Evolutionary conservation across 148 eudicot genomes (phyloP).

Genomic region (Limonium bicolor): DNA sequence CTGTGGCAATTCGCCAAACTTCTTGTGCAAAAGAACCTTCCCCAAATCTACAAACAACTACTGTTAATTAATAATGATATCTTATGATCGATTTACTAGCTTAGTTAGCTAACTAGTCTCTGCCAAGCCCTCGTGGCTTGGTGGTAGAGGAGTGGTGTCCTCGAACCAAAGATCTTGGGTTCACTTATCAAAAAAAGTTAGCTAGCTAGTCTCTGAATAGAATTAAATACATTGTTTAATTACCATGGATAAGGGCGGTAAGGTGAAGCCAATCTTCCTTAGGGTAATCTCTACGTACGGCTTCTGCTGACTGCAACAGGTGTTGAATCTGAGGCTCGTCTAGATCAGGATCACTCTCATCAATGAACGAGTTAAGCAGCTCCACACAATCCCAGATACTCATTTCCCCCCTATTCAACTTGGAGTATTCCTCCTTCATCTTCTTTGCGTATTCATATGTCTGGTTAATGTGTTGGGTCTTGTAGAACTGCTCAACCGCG

Average conservation of each 20-base stretch:
- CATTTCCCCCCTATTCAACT: conserved; percentile 65
- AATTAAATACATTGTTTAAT: neutral
- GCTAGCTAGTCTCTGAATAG: no score
- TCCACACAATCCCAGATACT: conserved; percentile 96
- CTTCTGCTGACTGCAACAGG: conserved; percentile 82
- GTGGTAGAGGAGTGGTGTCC: no score
- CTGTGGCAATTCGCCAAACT: neutral
- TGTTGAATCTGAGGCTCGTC: conserved; percentile 95
- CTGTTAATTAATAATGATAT: no score
- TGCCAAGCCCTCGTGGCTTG: no score
- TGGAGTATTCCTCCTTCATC: conserved; percentile 62
- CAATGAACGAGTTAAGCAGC: conserved; percentile 65
- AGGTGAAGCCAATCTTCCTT: conserved; percentile 84
- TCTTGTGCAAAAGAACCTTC: conserved; percentile 10
- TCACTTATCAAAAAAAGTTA: no score
- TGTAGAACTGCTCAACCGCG: conserved; percentile 32
- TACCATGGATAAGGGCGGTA: conserved; percentile 88
- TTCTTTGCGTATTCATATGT: conserved; percentile 41
- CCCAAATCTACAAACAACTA: conserved; percentile 11
- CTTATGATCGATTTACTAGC: neutral
- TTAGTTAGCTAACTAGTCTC: neutral
- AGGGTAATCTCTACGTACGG: conserved; percentile 72
- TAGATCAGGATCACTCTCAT: conserved; percentile 84
- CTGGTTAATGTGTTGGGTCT: conserved; percentile 37
- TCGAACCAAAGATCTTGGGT: no score